Conservation (phyloP, 495 filamentous ascomycete genomes). For the Penicillium salamii region DNA sequence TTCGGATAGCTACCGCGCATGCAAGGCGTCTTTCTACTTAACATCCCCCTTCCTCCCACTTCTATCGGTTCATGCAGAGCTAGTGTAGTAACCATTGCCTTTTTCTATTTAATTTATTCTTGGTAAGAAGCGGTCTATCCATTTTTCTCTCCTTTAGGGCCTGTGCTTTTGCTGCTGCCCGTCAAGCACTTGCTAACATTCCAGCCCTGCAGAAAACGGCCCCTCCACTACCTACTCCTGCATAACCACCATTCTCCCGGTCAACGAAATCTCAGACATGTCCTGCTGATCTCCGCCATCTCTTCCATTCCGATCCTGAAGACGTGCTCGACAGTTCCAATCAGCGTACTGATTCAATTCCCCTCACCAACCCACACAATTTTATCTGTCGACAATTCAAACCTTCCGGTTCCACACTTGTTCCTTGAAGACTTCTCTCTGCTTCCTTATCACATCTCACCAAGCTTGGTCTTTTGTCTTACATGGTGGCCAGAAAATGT, state of each 20-base stretch:
- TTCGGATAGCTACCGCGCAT: constrained; percentile 36
- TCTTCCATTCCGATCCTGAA: constrained; percentile 9
- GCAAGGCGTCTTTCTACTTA: constrained; percentile 36
- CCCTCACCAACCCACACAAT: background rate
- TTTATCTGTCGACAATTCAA: constrained; percentile 1
- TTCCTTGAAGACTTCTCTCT: background rate
- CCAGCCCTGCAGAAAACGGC: constrained; percentile 22
- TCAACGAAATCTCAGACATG: constrained; percentile 23
- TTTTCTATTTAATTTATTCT: constrained; percentile 9
- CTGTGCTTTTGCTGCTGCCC: constrained; percentile 3
- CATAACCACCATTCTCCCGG: constrained; percentile 31
- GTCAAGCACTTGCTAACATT: constrained; percentile 23
- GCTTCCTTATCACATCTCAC: background rate
- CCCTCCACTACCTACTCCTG: constrained; percentile 18
- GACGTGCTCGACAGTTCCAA: constrained; percentile 9
- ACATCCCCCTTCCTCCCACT: constrained; percentile 23
- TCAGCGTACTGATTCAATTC: background rate
- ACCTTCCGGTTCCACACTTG: background rate
- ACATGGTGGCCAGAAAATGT: constrained; percentile 29
- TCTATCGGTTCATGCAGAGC: constrained; percentile 13
- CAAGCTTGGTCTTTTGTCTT: constrained; percentile 6
- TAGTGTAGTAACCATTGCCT: constrained; percentile 13
- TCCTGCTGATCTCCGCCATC: constrained; percentile 11
- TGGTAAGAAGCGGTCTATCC: constrained; percentile 15
- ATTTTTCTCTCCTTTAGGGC: background rate